Conservation (phyloP, 2,329 filamentous ascomycete species). For the Fusarium sp. region DNA sequence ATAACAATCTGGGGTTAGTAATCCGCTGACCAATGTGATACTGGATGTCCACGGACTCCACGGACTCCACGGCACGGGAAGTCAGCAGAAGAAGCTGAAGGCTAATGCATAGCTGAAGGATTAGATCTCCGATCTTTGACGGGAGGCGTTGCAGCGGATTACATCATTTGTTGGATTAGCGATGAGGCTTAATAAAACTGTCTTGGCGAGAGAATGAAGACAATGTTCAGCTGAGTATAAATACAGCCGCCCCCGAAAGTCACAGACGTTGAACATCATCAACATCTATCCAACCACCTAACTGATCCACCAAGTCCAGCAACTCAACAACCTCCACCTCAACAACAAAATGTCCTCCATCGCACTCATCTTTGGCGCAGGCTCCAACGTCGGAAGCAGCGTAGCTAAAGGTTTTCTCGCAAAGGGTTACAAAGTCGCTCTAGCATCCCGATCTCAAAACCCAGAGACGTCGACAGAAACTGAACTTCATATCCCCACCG, state of each 20-base stretch:
- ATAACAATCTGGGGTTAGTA: not conserved
- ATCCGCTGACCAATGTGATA: slow-evolving; percentile 12
- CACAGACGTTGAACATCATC: not conserved
- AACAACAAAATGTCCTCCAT: not conserved
- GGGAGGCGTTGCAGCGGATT: not conserved
- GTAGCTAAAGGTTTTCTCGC: slow-evolving; percentile 13
- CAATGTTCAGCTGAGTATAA: not conserved
- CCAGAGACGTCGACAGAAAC: not conserved
- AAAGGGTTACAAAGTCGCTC: slow-evolving; percentile 19
- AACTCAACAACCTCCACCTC: not conserved
- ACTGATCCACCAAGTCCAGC: rapidly evolving
- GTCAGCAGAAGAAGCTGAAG: not conserved
- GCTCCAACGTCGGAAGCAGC: slow-evolving; percentile 16
- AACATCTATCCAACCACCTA: not conserved
- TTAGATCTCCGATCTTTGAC: not conserved
- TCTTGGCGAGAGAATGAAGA: not conserved
- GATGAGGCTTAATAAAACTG: not conserved
- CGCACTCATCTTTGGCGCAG: slow-evolving; percentile 21
- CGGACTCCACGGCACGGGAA: too few relatives aligned
- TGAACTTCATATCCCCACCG: slow-evolving; percentile 4
- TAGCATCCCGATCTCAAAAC: slow-evolving; percentile 9
- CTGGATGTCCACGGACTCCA: not conserved
- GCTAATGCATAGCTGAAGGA: not conserved
- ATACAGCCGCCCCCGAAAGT: not conserved
- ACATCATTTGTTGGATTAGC: not conserved